A percentile compares a stretch with the other conserved stretches of the same genome.
These are phyloP conservation scores for Setomelanomma holmii DNA, from an alignment of 2,329 filamentous ascomycete genomes.

Conservation along the genomic window DNA sequence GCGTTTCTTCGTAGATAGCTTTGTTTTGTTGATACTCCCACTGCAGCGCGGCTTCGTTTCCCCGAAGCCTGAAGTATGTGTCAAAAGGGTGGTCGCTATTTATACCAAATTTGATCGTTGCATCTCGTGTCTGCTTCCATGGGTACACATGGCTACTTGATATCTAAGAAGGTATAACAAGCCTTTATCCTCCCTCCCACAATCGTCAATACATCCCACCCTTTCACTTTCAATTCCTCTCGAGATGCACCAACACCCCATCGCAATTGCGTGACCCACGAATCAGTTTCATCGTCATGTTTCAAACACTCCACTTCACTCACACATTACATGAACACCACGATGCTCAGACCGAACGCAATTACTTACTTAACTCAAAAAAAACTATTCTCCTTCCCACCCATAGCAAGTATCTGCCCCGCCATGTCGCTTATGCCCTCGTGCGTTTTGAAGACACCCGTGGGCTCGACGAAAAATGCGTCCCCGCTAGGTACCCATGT, in stretches of 20 bases:
- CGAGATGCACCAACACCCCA: conserved; percentile 11
- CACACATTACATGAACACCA: no score
- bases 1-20: conserved; percentile 5
- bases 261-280: conserved; percentile 12
- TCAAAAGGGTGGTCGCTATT: not conserved
- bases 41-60: not conserved
- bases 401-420: conserved; percentile 3
- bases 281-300: conserved; percentile 5
- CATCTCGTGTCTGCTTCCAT: not conserved
- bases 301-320: conserved; percentile 8
- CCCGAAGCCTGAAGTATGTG: not conserved
- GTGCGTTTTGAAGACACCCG: conserved; percentile 12
- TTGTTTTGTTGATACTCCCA: not conserved
- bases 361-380: conserved; percentile 7
- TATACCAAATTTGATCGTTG: not conserved
- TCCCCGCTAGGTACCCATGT: conserved; percentile 5
- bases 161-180: conserved; percentile 18
- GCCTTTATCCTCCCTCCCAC: conserved; percentile 10
- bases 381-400: conserved; percentile 4
- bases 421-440: conserved; percentile 12
- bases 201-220: conserved; percentile 17
- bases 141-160: not conserved
- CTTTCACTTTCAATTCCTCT: conserved; percentile 4
- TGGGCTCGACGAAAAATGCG: conserved; percentile 9
- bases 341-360: no score